Evolutionary conservation across 768 basidiomycete species (phyloP), one percentile per base, ranked within the genome.

Genomic region (Royoungia palumana): DNA sequence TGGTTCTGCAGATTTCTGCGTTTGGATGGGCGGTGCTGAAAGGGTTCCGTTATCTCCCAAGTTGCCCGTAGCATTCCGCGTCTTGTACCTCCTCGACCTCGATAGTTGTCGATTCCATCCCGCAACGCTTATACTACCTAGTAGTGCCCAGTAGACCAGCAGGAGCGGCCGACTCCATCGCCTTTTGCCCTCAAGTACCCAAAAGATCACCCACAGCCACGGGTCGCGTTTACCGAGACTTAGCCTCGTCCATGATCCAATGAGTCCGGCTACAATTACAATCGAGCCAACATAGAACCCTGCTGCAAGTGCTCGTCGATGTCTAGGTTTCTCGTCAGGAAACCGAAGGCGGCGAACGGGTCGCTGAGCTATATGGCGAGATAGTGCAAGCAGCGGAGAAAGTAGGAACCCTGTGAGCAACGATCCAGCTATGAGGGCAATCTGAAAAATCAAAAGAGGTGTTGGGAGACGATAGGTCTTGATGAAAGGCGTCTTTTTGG

Each of bases 201-300:
- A 94, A 53, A 83, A 80, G 8, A 93, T 65, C 6, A 73, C 81
- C 89, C 89, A 96, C 3, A 90, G 60, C 87, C 89, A 95, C 2
- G 94, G 94, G 68, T 95, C 80, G 41, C 93, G 77, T 44, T 75
- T 72, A 30, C 82, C 83, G 8, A 97, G 76, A 61, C 82, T 85
- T 89, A 92, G 90, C 46, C 83, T 77, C n/a, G 88, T 84, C 96
- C 96, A 99, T 35, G 87, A 75, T 11, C 94, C 96, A 42, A 98
- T 83, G 21, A 93, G 70, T 1, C 89, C 86, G 10, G 79, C 83
- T 22, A 96, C 80, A 57, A 96, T 82, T 50, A 93, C 66, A 35
- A 84, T 66, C 3, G 88, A 74, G 25, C 92, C 91, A 24, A 75
- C 66, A 62, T 92, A 92, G 70, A 97, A 94, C 1, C 83, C 91